phyloP scores from a whole-genome alignment of 2,329 filamentous ascomycete species.

The Penicillium sp. region DNA sequence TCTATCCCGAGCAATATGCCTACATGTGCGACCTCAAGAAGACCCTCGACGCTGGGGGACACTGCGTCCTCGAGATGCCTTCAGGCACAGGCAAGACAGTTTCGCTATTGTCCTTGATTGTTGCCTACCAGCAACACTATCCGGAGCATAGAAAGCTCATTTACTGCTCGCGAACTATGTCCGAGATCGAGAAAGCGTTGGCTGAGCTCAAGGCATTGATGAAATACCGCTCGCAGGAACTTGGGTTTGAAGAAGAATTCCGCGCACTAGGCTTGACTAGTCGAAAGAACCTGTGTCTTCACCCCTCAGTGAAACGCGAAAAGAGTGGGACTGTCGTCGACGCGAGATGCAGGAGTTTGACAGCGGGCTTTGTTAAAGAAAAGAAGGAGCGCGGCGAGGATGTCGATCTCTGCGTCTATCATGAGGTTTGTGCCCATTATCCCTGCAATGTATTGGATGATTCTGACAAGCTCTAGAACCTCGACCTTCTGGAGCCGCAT shows the following conservation, averaged over 20 bases:
- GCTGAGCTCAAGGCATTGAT: slow-evolving; percentile 88
- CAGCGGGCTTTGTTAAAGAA: slow-evolving; percentile 94
- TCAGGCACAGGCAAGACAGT: slow-evolving; percentile 98
- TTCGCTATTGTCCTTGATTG: slow-evolving; percentile 87
- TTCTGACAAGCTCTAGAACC: slow-evolving; percentile 59
- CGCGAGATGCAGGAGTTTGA: slow-evolving; percentile 90
- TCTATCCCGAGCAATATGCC: slow-evolving; percentile 72
- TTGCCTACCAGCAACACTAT: slow-evolving; percentile 93
- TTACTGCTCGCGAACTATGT: slow-evolving; percentile 99
- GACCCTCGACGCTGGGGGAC: slow-evolving; percentile 89
- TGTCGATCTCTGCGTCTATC: slow-evolving; percentile 91
- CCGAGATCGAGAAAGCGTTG: slow-evolving; percentile 96
- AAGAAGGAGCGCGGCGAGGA: slow-evolving; percentile 95
- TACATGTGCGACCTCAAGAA: slow-evolving; percentile 83
- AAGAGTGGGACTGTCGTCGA: slow-evolving; percentile 94
- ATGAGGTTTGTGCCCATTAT: slow-evolving; percentile 62
- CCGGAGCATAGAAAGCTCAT: slow-evolving; percentile 94
- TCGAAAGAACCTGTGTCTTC: slow-evolving; percentile 93
- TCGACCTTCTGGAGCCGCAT: slow-evolving; percentile 90
- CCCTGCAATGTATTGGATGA: background rate
- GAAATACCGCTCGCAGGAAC: slow-evolving; percentile 85
- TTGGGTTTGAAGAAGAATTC: slow-evolving; percentile 92
- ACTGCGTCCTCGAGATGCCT: slow-evolving; percentile 98
- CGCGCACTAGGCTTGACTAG: slow-evolving; percentile 88
- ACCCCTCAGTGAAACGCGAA: slow-evolving; percentile 92